These are phyloP conservation scores for Tolypocladium album DNA, from an alignment of 2,329 filamentous ascomycete genomes.

Conservation along the genomic window DNA sequence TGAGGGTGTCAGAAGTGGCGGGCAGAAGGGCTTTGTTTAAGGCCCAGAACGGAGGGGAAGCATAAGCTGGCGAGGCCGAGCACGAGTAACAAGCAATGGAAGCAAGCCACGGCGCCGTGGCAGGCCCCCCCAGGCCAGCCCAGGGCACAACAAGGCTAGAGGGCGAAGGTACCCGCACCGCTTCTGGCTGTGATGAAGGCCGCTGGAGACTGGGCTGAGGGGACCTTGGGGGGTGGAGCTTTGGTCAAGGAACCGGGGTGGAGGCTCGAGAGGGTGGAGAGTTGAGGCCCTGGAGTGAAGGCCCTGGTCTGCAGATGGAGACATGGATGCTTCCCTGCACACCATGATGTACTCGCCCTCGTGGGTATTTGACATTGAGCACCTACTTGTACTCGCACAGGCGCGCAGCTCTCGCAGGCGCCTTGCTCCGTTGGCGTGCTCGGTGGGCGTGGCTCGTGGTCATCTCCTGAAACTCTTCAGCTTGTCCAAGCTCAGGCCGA, in stretches of 20 bases:
- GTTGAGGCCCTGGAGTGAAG: background rate
- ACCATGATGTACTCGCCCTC: background rate
- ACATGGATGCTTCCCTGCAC: background rate
- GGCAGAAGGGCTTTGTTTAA: background rate
- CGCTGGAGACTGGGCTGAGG: background rate
- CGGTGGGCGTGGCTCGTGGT: background rate
- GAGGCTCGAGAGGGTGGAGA: background rate
- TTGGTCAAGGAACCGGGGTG: background rate
- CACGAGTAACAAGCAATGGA: background rate
- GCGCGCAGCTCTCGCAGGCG: background rate
- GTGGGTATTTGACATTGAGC: background rate
- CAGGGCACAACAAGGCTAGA: background rate
- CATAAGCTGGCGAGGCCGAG: background rate
- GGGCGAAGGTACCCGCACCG: background rate
- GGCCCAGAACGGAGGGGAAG: background rate
- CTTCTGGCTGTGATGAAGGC: background rate
- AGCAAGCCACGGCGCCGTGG: background rate
- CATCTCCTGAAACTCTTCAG: background rate
- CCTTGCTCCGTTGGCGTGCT: background rate
- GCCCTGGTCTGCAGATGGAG: background rate
- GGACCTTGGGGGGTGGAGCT: background rate
- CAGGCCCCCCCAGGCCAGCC: background rate
- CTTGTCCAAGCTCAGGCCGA: background rate
- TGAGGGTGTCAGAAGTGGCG: background rate
- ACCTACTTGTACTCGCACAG: background rate